Base-by-base conservation (phyloP, 2,329 filamentous ascomycete species). In the Colletotrichum brevisporum region DNA sequence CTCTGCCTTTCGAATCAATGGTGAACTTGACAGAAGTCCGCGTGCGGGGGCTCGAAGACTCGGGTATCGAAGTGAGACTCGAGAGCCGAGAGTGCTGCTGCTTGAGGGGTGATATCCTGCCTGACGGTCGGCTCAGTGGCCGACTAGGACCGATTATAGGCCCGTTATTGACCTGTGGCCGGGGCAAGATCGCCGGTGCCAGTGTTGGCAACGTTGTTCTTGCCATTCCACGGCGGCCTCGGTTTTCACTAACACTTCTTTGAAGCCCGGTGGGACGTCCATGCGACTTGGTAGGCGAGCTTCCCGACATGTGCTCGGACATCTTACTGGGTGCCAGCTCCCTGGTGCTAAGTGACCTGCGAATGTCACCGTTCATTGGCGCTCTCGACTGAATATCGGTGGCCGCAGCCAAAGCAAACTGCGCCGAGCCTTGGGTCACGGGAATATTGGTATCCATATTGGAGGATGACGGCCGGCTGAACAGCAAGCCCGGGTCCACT, bases 1-100 rank as follows among this genome's bases (percentile, higher is more conserved):
- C 88, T 63, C 88, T 84, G 24, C 89, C 89, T 61, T 85, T 85
- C n/a, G 87, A 83, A 73, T 91, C 89, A 70, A 91, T 90, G 16
- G 84, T 89, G 70, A 91, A 89, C 73, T 86, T 89, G 6, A 91
- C 88, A 50, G 89, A 86, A 1, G 88, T 85, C 48, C 86, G 83
- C 45, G 84, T 83, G 58, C 82, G 80, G 1, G 84, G 78, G 2
- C 80, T 79, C 2, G 80, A 75, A 12, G 82, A 78, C 74, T 91
- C 89, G 0, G 88, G 88, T 36, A 91, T 91, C 1, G 89, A 89
- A 0, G 83, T 84, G 13, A 89, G 78, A 62, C 84, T 85, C 3
- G 86, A 83, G 6, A 88, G 76, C 13, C 86, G 83, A 53, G 83
- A 81, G 66, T 87, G 83, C 45, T 79, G 78, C 39, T 73, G 76